Evolutionary conservation across 1,284 basidiomycete genomes (phyloP).

Genomic region (Pterulicium gracile): DNA sequence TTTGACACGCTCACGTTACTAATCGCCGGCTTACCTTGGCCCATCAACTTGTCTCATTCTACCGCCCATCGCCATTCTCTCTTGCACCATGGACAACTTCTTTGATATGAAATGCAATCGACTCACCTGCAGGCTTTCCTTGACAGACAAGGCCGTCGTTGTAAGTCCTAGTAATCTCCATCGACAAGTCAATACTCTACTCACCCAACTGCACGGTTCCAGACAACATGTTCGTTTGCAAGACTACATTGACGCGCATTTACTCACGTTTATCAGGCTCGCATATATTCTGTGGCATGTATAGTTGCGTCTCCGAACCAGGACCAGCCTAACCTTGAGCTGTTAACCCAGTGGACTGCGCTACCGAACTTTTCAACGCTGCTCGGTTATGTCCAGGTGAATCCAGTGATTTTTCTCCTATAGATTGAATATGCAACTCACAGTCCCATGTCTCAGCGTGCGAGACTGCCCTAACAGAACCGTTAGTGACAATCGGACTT

Average conservation of each 20-base stretch:
- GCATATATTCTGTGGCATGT: slow-evolving; percentile 73
- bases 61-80: background rate
- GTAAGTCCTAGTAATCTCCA: slow-evolving; percentile 30
- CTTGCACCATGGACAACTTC: slow-evolving; percentile 36
- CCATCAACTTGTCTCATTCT: too few species aligned
- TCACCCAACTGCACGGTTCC: slow-evolving; percentile 5
- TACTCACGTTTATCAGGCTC: slow-evolving; percentile 34
- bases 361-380: slow-evolving; percentile 69
- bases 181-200: slow-evolving; percentile 2
- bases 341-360: slow-evolving; percentile 58
- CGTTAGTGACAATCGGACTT: slow-evolving; percentile 32
- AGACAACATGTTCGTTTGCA: slow-evolving; percentile 48
- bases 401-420: slow-evolving; percentile 5
- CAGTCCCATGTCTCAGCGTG: slow-evolving; percentile 40
- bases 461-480: slow-evolving; percentile 67
- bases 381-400: slow-evolving; percentile 68
- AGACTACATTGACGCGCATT: background rate
- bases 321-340: slow-evolving; percentile 5
- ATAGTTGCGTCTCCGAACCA: background rate
- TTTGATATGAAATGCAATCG: slow-evolving; percentile 61
- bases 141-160: slow-evolving; percentile 73
- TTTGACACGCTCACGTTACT: too few species aligned
- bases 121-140: slow-evolving; percentile 51
- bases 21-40: too few species aligned
- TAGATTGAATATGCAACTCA: background rate